A percentile compares a stretch with the other conserved stretches of the same genome.
phyloP scores from a whole-genome alignment of 2,329 filamentous ascomycete genomes.

The Diaporthe destruens region DNA sequence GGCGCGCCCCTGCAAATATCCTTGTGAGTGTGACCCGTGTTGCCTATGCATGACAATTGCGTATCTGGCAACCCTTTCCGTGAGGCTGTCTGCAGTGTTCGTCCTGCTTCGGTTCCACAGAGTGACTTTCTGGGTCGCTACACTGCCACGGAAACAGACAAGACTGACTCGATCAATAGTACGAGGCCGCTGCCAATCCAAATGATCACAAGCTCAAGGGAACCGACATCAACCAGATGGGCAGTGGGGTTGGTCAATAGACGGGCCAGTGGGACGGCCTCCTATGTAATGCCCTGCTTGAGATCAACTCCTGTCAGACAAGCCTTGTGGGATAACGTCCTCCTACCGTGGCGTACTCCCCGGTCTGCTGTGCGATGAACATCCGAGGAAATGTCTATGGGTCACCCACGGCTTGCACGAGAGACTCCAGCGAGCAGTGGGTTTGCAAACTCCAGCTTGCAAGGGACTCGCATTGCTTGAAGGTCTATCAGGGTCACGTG shows the following conservation, averaged over 20 bases:
- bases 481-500: not conserved
- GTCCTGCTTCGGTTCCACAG: not conserved
- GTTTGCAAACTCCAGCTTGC: not conserved
- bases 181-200: slow-evolving; percentile 94
- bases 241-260: slow-evolving; percentile 60
- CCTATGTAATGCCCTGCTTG: not conserved
- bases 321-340: not conserved
- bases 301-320: not conserved
- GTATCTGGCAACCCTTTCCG: too few species aligned
- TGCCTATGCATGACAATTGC: not conserved
- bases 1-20: slow-evolving; percentile 84
- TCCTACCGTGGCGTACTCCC: not conserved
- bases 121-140: not conserved
- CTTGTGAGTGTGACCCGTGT: slow-evolving; percentile 52
- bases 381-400: not conserved
- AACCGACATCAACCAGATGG: slow-evolving; percentile 66
- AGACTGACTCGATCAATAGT: slow-evolving; percentile 54
- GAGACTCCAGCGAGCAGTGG: not conserved
- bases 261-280: not conserved
- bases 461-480: not conserved
- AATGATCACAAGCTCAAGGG: slow-evolving; percentile 82
- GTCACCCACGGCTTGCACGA: not conserved
- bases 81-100: not conserved
- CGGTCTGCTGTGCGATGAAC: not conserved
- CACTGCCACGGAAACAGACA: not conserved